phyloP scores from a whole-genome alignment of 352 stramenopile species.

The Pythium insidiosum region DNA sequence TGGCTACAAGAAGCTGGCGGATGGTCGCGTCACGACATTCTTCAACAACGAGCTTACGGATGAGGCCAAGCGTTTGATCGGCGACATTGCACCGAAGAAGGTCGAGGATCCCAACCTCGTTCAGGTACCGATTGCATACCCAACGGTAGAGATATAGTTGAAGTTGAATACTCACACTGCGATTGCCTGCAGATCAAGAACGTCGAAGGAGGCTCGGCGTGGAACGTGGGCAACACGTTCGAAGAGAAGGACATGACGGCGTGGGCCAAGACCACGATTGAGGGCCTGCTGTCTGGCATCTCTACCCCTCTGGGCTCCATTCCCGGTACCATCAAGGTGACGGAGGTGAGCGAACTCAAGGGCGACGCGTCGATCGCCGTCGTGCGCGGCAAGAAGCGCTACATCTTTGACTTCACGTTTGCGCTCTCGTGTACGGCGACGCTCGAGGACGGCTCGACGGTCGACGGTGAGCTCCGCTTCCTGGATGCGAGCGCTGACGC shows the following conservation, averaged over 20 bases:
- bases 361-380: slow-evolving; percentile 92
- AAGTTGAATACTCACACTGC: too few relatives aligned
- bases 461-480: slow-evolving; percentile 61
- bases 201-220: slow-evolving; percentile 82
- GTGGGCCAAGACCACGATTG: slow-evolving; percentile 76
- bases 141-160: background rate
- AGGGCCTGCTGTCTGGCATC: slow-evolving; percentile 42
- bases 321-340: slow-evolving; percentile 42
- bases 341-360: slow-evolving; percentile 70
- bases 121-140: slow-evolving; percentile 16
- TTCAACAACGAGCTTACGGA: slow-evolving; percentile 99
- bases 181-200: slow-evolving; percentile 49
- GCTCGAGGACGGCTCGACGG: slow-evolving; percentile 11
- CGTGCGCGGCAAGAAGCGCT: slow-evolving; percentile 90
- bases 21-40: slow-evolving; percentile 97
- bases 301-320: slow-evolving; percentile 23
- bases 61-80: slow-evolving; percentile 95
- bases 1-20: slow-evolving; percentile 95
- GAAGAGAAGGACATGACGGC: slow-evolving; percentile 89
- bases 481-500: slow-evolving; percentile 78
- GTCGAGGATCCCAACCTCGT: slow-evolving; percentile 62
- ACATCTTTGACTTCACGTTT: slow-evolving; percentile 85
- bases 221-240: slow-evolving; percentile 93
- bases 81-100: slow-evolving; percentile 92
- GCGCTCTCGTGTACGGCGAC: slow-evolving; percentile 35